These are phyloP conservation scores for Mycena latifolia DNA, from an alignment of 768 basidiomycete genomes.

Conservation along the genomic window DNA sequence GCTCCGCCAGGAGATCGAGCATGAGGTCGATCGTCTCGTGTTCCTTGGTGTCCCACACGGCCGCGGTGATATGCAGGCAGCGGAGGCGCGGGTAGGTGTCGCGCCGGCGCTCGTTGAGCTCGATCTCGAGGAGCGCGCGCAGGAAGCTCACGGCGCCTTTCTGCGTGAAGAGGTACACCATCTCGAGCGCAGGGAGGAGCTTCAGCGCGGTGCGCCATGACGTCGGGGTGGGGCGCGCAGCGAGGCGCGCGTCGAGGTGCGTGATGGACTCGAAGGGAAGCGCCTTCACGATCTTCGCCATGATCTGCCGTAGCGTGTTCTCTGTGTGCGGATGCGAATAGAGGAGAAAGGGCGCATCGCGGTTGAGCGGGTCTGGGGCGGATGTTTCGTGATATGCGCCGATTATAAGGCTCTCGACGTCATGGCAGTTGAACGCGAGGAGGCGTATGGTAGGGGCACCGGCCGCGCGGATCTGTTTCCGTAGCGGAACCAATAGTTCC, in stretches of 20 bases:
- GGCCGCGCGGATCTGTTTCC: background rate
- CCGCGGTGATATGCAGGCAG: too few relatives aligned
- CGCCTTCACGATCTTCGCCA: conserved; percentile 9
- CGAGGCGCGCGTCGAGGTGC: background rate
- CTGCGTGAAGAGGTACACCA: too few relatives aligned
- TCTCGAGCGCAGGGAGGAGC: too few relatives aligned
- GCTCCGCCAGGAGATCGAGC: too few relatives aligned
- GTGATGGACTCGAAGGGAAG: conserved; percentile 2
- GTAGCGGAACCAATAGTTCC: background rate
- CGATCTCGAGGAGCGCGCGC: too few relatives aligned
- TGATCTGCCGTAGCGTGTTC: background rate
- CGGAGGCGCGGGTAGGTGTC: too few relatives aligned
- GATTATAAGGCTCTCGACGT: background rate
- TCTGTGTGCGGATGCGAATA: conserved; percentile 2
- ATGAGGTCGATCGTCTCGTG: too few relatives aligned
- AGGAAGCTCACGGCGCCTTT: too few relatives aligned
- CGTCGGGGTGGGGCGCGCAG: background rate
- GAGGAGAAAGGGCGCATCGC: background rate
- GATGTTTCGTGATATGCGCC: background rate
- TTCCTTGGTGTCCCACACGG: too few relatives aligned
- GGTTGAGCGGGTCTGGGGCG: background rate
- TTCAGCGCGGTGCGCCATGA: background rate
- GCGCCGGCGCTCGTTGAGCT: too few relatives aligned
- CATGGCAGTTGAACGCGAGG: background rate
- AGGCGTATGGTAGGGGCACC: background rate